These are phyloP conservation scores for Blakeslea trispora DNA, from an alignment of 371 early-diverging fungal genomes.

Conservation along the genomic window DNA sequence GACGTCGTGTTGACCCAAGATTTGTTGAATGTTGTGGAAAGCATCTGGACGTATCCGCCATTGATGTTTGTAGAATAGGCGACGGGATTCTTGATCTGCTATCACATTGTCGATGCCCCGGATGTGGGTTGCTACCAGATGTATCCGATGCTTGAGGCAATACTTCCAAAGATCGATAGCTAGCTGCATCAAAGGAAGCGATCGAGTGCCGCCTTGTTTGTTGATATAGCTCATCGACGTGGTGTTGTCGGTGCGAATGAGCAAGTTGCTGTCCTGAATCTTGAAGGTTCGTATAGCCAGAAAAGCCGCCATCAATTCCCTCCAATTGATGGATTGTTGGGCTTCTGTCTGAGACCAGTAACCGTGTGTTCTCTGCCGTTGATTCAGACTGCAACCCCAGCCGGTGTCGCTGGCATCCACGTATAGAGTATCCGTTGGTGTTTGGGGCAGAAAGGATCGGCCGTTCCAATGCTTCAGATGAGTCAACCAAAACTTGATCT, in stretches of 20 bases:
- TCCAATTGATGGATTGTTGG: conserved; percentile 25
- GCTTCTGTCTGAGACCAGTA: conserved; percentile 13
- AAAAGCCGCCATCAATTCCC: conserved; percentile 20
- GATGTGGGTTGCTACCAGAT: conserved; percentile 7
- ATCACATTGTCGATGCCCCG: conserved; percentile 6
- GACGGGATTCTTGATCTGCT: conserved; percentile 21
- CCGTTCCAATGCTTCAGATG: conserved; percentile 19
- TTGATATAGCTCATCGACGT: conserved; percentile 13
- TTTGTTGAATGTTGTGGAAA: conserved; percentile 15
- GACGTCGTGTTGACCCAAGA: conserved; percentile 16
- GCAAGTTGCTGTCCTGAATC: background rate
- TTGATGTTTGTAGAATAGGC: conserved; percentile 7
- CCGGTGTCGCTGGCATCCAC: conserved; percentile 29
- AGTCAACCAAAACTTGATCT: conserved; percentile 12
- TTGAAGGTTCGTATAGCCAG: background rate
- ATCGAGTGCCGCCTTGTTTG: conserved; percentile 20
- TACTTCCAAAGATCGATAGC: conserved; percentile 9
- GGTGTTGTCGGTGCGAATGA: conserved; percentile 27
- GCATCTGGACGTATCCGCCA: conserved; percentile 5
- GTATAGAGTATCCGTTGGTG: conserved; percentile 9
- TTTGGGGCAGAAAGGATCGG: conserved; percentile 2
- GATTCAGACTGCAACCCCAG: conserved; percentile 14
- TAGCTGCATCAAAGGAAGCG: conserved; percentile 1
- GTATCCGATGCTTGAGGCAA: background rate
- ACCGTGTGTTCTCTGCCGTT: background rate